These are phyloP conservation scores for Thinopyrum elongatum DNA, from an alignment of 176 grass and related monocot species.

Conservation along the genomic window DNA sequence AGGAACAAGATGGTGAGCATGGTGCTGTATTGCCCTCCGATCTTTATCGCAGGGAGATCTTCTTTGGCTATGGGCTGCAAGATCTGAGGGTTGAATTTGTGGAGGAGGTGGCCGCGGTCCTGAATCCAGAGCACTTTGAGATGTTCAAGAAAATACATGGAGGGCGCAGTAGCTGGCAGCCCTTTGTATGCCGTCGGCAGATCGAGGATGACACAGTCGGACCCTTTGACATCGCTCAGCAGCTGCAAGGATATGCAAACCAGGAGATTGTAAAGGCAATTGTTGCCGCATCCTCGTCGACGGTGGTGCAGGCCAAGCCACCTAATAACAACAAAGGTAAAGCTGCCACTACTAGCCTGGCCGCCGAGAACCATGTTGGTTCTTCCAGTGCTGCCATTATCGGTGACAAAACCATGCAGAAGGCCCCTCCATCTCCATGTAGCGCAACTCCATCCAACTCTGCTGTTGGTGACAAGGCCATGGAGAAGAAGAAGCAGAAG, in stretches of 20 bases:
- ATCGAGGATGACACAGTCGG: conserved; percentile 47
- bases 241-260: conserved; percentile 56
- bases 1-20: conserved; percentile 40
- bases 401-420: neutral
- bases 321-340: conserved; percentile 3
- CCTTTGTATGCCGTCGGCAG: conserved; percentile 40
- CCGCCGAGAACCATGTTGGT: neutral
- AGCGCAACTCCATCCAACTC: neutral
- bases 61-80: conserved; percentile 56
- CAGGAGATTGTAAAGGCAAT: conserved; percentile 51
- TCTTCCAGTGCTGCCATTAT: neutral
- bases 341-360: neutral
- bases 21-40: conserved; percentile 33
- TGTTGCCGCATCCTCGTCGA: conserved; percentile 12
- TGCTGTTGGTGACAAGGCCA: too few species aligned
- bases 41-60: conserved; percentile 48
- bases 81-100: conserved; percentile 62
- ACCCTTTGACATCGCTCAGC: conserved; percentile 42
- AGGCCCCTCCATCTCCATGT: neutral
- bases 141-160: conserved; percentile 30
- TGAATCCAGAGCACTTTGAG: conserved; percentile 55
- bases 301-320: conserved; percentile 32
- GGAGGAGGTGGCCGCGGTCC: conserved; percentile 44
- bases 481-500: too few species aligned
- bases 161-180: conserved; percentile 22